phyloP scores from a whole-genome alignment of 1,284 basidiomycete genomes.

The Singerocomus inundabilis region DNA sequence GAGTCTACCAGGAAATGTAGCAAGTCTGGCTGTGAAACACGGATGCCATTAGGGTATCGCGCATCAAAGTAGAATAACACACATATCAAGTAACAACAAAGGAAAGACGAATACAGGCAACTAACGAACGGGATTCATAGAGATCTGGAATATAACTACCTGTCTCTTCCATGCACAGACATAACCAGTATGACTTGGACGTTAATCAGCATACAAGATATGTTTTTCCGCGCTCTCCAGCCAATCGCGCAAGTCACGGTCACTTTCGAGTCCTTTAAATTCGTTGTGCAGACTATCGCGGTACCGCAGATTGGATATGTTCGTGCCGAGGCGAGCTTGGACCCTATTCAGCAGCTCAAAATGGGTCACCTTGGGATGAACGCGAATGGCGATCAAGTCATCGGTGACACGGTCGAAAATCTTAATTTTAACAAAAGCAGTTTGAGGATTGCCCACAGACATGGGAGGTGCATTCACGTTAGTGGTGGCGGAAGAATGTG shows the following conservation, averaged over 20 bases:
- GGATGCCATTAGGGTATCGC: slow-evolving; percentile 15
- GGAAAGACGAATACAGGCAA: slow-evolving; percentile 8
- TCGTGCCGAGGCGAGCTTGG: slow-evolving; percentile 77
- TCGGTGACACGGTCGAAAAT: slow-evolving; percentile 91
- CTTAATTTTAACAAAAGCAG: slow-evolving; percentile 96
- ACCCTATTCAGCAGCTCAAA: slow-evolving; percentile 89
- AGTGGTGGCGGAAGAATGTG: slow-evolving; percentile 50
- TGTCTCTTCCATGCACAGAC: slow-evolving; percentile 8
- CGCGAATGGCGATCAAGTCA: slow-evolving; percentile 96
- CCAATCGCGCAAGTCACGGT: slow-evolving; percentile 77
- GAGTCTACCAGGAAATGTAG: not conserved
- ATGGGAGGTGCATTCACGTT: slow-evolving; percentile 68
- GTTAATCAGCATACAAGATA: slow-evolving; percentile 79
- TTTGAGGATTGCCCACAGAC: slow-evolving; percentile 70
- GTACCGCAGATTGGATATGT: slow-evolving; percentile 71
- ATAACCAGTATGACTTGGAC: slow-evolving; percentile 8
- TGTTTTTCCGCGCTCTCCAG: slow-evolving; percentile 84
- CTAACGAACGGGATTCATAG: slow-evolving; percentile 19
- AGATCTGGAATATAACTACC: slow-evolving; percentile 29
- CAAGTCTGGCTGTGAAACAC: slow-evolving; percentile 1
- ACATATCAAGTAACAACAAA: slow-evolving; percentile 4
- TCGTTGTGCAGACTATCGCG: slow-evolving; percentile 66
- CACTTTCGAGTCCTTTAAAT: slow-evolving; percentile 66
- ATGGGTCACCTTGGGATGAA: slow-evolving; percentile 89
- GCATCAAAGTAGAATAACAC: slow-evolving; percentile 2